Base-by-base conservation (phyloP, 2,329 filamentous ascomycete genomes). In the Botryotinia calthae region DNA sequence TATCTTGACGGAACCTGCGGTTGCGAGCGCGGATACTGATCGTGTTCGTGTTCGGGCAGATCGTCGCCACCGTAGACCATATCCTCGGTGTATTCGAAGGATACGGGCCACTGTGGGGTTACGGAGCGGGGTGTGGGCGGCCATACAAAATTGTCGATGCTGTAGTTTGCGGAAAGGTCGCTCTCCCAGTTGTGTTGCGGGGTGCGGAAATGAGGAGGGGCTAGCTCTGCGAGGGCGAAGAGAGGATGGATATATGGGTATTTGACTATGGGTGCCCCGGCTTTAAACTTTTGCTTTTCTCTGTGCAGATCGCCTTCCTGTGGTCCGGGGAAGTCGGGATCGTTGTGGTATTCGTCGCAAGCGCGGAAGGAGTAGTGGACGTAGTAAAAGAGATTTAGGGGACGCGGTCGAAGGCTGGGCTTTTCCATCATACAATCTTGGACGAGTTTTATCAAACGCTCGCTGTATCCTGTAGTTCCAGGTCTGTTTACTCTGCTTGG, bases 91-190 rank as follows among this genome's bases (percentile, higher is more conserved):
- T 22, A 31, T 2, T 9, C 9, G 1, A 7, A 0, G 14, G 4
- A 0, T 14, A 7, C 7, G 1, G 4, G 1, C 12, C 16, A 63
- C 18, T 31, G 3, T 5, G 63, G 63, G 1, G 63, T 34, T 0
- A 14, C 1, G 16, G 20, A 10, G 7, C 7, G 28, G 10, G 63
- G 63, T 2, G 63, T 65, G 28, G 6, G 28, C 1, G 63, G 42
- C 42, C 25, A n/a, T 1, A 1, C 0, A 1, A 25, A 62, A 4
- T 62, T 8, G 0, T n/a, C 12, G 5, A 37, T 14, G 0, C n/a
- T 25, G 12, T 62, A 56, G 51, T 9, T 0, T 56, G 28, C n/a
- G 14, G n/a, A 31, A 9, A 18, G 2, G n/a, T 56, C n/a, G 1
- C 4, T 9, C 16, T 8, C 6, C 51, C 51, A 56, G n/a, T 4